Evolutionary conservation across 208 protist genomes (phyloP).

Genomic region (Crithidia brevicula): DNA sequence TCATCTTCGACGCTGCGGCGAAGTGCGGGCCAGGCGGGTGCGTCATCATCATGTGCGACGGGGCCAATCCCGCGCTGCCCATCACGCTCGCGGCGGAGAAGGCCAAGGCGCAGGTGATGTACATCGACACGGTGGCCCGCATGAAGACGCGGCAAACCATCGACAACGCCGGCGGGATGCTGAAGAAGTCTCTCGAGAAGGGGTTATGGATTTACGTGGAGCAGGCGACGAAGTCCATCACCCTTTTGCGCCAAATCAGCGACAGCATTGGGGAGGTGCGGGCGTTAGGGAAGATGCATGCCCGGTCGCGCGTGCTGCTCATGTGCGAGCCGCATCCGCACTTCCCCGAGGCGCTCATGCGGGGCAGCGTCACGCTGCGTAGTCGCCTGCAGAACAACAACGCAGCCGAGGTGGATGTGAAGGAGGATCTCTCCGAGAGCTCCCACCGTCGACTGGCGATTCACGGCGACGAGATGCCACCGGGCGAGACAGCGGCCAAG

Average conservation of each 20-base stretch:
- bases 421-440: conserved; percentile 71
- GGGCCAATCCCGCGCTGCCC: conserved; percentile 80
- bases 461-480: conserved; percentile 49
- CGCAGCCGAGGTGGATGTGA: conserved; percentile 63
- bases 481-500: conserved; percentile 26
- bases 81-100: conserved; percentile 76
- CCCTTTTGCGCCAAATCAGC: conserved; percentile 76
- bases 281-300: conserved; percentile 50
- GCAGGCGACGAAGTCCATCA: conserved; percentile 91
- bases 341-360: conserved; percentile 84
- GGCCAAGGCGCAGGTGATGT: conserved; percentile 79
- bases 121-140: conserved; percentile 86
- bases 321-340: conserved; percentile 93
- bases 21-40: conserved; percentile 60
- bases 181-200: conserved; percentile 84
- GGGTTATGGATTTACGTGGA: conserved; percentile 91
- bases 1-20: conserved; percentile 65
- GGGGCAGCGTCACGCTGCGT: conserved; percentile 78
- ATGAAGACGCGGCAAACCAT: conserved; percentile 89
- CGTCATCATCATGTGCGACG: conserved; percentile 89
- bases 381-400: conserved; percentile 69
- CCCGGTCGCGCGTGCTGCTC: conserved; percentile 74
- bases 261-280: conserved; percentile 75
- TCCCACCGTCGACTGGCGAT: conserved; percentile 48
- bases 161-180: conserved; percentile 64